Percentiles rank a stretch among this genome's conserved stretches.
phyloP scores from a whole-genome alignment of 2,329 filamentous ascomycete genomes.

The Colletotrichum sp. region DNA sequence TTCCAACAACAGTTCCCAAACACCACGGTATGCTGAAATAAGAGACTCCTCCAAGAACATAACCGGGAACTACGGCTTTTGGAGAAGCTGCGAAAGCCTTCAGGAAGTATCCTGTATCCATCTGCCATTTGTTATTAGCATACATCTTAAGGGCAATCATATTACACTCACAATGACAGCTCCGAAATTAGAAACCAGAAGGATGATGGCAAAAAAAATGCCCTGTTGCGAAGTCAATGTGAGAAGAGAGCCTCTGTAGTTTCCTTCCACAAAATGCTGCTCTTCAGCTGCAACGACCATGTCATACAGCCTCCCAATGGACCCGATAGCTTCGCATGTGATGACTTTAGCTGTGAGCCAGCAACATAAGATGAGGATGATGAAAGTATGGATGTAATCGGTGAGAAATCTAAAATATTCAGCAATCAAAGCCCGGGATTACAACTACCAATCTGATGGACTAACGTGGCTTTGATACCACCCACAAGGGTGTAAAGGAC shows the following conservation, averaged over 20 bases:
- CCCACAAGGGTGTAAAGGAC: conserved; percentile 43
- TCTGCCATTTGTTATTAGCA: not conserved
- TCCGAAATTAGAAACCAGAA: conserved; percentile 50
- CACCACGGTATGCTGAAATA: conserved; percentile 62
- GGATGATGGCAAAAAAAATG: not conserved
- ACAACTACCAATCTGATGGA: not conserved
- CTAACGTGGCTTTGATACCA: conserved; percentile 43
- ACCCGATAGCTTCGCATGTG: conserved; percentile 50
- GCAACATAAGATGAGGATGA: conserved; percentile 54
- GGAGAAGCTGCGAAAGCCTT: conserved; percentile 55
- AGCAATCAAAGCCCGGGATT: not conserved
- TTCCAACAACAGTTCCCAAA: conserved; percentile 55
- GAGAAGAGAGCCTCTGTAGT: conserved; percentile 57
- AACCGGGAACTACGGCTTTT: conserved; percentile 54
- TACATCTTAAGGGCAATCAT: not conserved
- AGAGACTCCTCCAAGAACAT: conserved; percentile 53
- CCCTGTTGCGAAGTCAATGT: conserved; percentile 48
- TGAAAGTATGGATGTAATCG: conserved; percentile 59
- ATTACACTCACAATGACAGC: not conserved
- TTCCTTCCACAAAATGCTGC: conserved; percentile 53
- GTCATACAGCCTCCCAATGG: conserved; percentile 52
- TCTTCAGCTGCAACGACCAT: conserved; percentile 49
- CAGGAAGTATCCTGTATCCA: conserved; percentile 54
- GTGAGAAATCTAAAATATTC: conserved; percentile 35
- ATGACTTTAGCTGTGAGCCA: conserved; percentile 43